Base-by-base conservation (phyloP, 2,329 filamentous ascomycete genomes). In the Fusarium beomiforme region DNA sequence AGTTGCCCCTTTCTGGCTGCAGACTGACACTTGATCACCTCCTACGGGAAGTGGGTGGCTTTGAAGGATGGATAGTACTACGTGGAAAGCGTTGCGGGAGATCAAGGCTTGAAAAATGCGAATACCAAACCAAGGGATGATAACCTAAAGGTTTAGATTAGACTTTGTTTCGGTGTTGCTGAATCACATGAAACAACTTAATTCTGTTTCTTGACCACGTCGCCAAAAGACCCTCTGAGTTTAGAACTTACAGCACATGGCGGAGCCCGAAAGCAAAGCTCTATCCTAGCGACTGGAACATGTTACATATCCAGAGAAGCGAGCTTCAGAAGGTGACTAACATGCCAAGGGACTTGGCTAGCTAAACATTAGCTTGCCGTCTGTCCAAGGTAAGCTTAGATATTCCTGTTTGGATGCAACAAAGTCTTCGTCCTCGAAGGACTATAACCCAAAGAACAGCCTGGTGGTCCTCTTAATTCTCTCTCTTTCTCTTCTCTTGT, bases 1-100 rank as follows among this genome's bases (percentile, higher is more conserved):
- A 46, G 36, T 54, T 69, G 64, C 69, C 69, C 69, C 49, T 69
- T 69, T 72, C 55, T 65, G 33, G 63, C 53, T 59, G 58, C 44
- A 58, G 31, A 19, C 46, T 24, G 23, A 51, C 46, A 56, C 16
- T 44, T 36, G 24, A 50, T 55, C 41, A 53, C 39, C 44, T 44
- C 33, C 47, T 49, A 10, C 50, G 60, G 50, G 26, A 61, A 51
- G 44, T 66, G 37, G 60, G 44, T 39, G 50, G 26, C 41, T 49
- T 55, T 51, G 31, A 26, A 46, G 34, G 39, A 64, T 56, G 21
- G 53, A n/a, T 37, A 37, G 36, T 39, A 39, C 58, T 33, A 59
- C 41, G 26, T 47, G 26, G 59, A 21, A 29, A 69, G 53, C 50
- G 16, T 34, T 41, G n/a, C 19, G 31, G 26, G 31, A 57, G 31